Conservation (phyloP, 2,329 filamentous ascomycete genomes). For the Lasiodiplodia sp. region DNA sequence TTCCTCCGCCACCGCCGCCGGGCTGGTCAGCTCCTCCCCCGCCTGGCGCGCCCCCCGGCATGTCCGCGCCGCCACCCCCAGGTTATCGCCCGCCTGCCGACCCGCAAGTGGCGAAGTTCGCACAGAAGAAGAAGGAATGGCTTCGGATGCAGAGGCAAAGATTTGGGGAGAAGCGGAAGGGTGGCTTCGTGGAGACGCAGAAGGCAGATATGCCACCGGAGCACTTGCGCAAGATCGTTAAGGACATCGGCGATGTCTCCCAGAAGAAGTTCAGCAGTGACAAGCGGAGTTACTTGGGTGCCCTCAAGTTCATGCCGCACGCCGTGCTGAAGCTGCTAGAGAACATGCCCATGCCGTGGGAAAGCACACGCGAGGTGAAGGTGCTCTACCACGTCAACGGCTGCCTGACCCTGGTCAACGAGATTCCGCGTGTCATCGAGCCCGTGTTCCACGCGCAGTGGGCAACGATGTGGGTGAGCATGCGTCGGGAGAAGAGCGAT, state of each 20-base stretch:
- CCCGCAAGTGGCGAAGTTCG: constrained; percentile 89
- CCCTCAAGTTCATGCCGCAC: constrained; percentile 99
- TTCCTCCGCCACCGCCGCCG: constrained; percentile 70
- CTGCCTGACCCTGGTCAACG: constrained; percentile 95
- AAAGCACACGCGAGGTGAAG: constrained; percentile 94
- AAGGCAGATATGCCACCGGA: constrained; percentile 99
- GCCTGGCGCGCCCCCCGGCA: constrained; percentile 58
- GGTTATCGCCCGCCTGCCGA: constrained; percentile 83
- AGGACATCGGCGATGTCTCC: constrained; percentile 97
- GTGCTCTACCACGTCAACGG: constrained; percentile 98
- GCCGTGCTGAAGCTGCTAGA: constrained; percentile 95
- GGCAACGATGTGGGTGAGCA: constrained; percentile 99
- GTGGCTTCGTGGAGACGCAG: constrained; percentile 95
- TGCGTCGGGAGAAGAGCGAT: constrained; percentile 98
- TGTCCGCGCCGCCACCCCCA: constrained; percentile 75
- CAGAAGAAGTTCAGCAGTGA: constrained; percentile 99
- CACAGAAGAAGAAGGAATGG: constrained; percentile 99
- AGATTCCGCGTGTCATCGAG: constrained; percentile 94
- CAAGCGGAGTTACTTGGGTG: constrained; percentile 96
- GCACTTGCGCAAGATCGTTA: constrained; percentile 97
- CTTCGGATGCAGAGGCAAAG: constrained; percentile 87
- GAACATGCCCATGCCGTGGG: constrained; percentile 99
- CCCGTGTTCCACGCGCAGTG: constrained; percentile 98
- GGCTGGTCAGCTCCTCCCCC: constrained; percentile 64
- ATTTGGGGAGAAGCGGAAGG: constrained; percentile 96